Percentiles rank a stretch among this genome's conserved stretches.
phyloP scores from a whole-genome alignment of 768 basidiomycete genomes.

The Amanita polypyramis region DNA sequence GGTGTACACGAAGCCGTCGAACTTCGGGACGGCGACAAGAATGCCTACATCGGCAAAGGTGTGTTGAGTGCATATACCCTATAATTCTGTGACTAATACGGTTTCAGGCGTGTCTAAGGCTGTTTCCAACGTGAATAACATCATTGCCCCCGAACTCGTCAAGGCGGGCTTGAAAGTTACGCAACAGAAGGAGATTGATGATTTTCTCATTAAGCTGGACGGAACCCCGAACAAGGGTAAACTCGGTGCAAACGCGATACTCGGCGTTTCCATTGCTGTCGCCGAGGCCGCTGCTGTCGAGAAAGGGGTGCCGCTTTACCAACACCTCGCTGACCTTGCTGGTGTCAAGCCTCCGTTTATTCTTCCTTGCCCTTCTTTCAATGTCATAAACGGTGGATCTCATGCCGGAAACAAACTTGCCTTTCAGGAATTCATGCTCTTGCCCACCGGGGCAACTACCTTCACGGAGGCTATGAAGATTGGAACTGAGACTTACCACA shows the following conservation, averaged over 20 bases:
- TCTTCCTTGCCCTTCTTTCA: conserved; percentile 90
- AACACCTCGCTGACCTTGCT: conserved; percentile 92
- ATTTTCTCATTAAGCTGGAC: conserved; percentile 97
- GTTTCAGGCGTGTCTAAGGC: conserved; percentile 82
- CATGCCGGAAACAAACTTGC: conserved; percentile 99
- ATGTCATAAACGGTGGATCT: conserved; percentile 99
- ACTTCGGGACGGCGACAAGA: conserved; percentile 94
- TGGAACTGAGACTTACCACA: conserved; percentile 96
- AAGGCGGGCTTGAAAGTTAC: conserved; percentile 76
- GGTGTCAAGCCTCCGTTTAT: conserved; percentile 91
- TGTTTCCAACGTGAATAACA: conserved; percentile 85
- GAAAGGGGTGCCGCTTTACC: conserved; percentile 92
- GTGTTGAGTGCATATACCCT: conserved; percentile 14
- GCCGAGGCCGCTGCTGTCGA: conserved; percentile 89
- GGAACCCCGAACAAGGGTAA: conserved; percentile 98
- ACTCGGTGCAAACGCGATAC: conserved; percentile 97
- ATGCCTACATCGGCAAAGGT: conserved; percentile 94
- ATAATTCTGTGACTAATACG: neutral
- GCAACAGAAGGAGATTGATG: conserved; percentile 90
- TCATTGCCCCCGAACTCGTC: conserved; percentile 85
- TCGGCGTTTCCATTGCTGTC: conserved; percentile 95
- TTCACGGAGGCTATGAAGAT: conserved; percentile 99
- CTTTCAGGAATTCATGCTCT: conserved; percentile 99
- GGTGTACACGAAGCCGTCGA: conserved; percentile 98
- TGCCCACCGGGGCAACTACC: conserved; percentile 83